Base-by-base conservation (phyloP, 345 rosid species). In the Trapa bicornis region DNA sequence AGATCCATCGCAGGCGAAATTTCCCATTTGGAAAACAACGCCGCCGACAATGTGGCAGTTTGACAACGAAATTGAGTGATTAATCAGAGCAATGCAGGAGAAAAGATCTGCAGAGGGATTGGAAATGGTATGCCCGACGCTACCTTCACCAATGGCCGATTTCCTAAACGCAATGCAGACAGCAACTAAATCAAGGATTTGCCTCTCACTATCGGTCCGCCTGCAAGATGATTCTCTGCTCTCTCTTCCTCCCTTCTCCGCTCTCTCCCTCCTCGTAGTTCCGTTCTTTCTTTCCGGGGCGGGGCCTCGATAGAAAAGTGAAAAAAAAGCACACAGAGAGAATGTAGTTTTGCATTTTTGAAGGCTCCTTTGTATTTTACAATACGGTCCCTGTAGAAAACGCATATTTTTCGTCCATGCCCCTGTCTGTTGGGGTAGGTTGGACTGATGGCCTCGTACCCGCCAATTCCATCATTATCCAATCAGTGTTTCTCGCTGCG, bases 201-300 rank as follows among this genome's bases (percentile, higher is more conserved):
- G 6, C 29, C 29, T 22, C 29, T 22, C 29, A n/a, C 60, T 48
- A 17, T 50, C 10, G 4, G 22, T 50, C 56, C 3, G 56, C 56
- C 56, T 17, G 14, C 22, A 50, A 41, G 43, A 16, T 29, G 17
- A 50, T 22, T 50, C 56, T 17, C 56, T 16, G n/a, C 48, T 45
- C 48, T 45, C 42, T 39, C 42, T 45, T 13, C 48, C 48, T 45
- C 22, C 22, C 33, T 32, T 48, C 2, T 56, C 15, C 32, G 32
- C 68, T 61, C 39, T 66, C 56, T 50, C 56, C 15, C 38, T 33
- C 63, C 15, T 68, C 68, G 71, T 47, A 75, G 68, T 47, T 68
- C 58, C 42, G 66, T 67, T 61, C 67, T 77, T 47, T 69, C 63
- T 47, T 74, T 71, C 57, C 64, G 57, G 36, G 33, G 12, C 58